Base-by-base conservation (phyloP, 2,329 filamentous ascomycete genomes). In the Talaromyces sp. region DNA sequence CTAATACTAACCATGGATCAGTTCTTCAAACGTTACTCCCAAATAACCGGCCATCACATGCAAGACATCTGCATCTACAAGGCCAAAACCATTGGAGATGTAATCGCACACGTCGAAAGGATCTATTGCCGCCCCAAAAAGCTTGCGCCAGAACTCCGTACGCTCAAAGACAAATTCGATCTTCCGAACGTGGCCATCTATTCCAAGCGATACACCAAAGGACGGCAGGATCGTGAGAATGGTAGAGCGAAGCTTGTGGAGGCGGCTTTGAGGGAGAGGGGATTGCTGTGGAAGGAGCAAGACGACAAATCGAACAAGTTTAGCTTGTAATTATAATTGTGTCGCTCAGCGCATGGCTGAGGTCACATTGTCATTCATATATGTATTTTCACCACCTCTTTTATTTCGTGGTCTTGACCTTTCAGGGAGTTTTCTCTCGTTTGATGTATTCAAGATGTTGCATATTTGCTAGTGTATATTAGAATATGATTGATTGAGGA, bases 241-340 rank as follows among this genome's bases (percentile, higher is more conserved):
- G 92, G 92, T 33, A 83, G 91, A 72, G 91, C 89, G 86, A 95
- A 95, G 85, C 77, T 93, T 59, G 91, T 94, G 72, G 85, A 90
- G 75, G 81, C 88, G 72, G 89, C 92, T 77, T 81, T 94, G 68
- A 78, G 78, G 72, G 83, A 85, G 74, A 82, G 88, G 64, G 84
- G 84, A 16, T 75, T 93, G n/a, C 41, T 65, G 35, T 31, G 58
- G 43, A 31, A 48, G 22, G 54, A 64, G 35, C 59, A 52, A 16
- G 31, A 52, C 11, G 27, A 57, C 54, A 62, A 62, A 22, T 69
- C 86, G 43, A 50, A 22, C 22, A 57, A 31, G 43, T 65, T 65
- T 39, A 88, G 8, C 78, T 87, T 62, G 71, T 71, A 56, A 64
- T 54, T 48, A 33, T 19, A 14, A 33, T 10, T 11, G 24, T 6